phyloP scores from a whole-genome alignment of 1,139 yeast species.

The Pichia sp. region DNA sequence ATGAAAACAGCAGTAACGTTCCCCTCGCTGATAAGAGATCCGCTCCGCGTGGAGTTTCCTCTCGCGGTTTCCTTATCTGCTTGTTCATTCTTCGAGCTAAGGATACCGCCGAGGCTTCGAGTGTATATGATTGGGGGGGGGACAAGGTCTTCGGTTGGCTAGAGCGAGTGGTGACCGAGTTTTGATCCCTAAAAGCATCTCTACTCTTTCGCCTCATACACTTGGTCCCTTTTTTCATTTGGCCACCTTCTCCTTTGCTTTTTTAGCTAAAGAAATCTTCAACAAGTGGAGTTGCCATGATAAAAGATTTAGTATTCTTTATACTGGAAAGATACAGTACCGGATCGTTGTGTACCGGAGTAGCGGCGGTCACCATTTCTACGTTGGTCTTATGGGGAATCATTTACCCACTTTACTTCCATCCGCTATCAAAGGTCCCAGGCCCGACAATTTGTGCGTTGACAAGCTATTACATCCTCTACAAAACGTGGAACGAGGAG shows the following conservation, averaged over 20 bases:
- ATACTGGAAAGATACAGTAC: neutral
- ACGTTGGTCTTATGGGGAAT: slow-evolving; percentile 32
- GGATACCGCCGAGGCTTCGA: neutral
- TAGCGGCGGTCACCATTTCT: slow-evolving; percentile 10
- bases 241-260: neutral
- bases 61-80: neutral
- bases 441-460: slow-evolving; percentile 57
- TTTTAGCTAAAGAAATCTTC: neutral
- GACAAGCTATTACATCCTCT: slow-evolving; percentile 45
- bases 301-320: slow-evolving; percentile 2
- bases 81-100: neutral
- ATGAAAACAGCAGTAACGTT: neutral
- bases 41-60: neutral
- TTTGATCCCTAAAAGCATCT: neutral
- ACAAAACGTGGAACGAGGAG: slow-evolving; percentile 48
- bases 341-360: neutral
- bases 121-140: neutral
- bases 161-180: neutral
- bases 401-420: slow-evolving; percentile 44
- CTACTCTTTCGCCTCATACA: neutral
- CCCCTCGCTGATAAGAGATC: neutral
- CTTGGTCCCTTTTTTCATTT: neutral
- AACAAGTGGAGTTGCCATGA: slow-evolving; percentile 3
- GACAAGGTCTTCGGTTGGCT: neutral
- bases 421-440: slow-evolving; percentile 52